Evolutionary conservation across 805 yeast genomes (phyloP).

Genomic region (Hanseniaspora occidentalis): DNA sequence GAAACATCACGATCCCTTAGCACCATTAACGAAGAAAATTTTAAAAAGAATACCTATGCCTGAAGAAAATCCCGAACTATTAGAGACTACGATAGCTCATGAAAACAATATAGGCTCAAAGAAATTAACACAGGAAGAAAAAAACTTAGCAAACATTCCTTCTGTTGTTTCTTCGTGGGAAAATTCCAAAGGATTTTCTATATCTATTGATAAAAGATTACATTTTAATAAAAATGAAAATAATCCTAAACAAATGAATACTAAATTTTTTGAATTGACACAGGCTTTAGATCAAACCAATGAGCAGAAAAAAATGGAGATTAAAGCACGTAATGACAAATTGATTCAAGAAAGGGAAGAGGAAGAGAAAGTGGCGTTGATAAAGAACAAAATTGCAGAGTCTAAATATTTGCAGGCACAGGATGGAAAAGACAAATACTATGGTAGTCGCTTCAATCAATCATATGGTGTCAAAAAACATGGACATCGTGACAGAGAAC

Average conservation of each 20-base stretch:
- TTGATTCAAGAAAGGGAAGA: constrained; percentile 38
- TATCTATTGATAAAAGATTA: constrained; percentile 66
- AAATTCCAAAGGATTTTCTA: constrained; percentile 80
- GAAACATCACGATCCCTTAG: constrained; percentile 67
- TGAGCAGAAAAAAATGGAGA: constrained; percentile 42
- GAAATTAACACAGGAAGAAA: constrained; percentile 56
- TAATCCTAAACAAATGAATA: constrained; percentile 31
- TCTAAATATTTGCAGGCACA: not conserved
- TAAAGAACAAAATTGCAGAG: not conserved
- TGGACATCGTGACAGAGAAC: constrained; percentile 26
- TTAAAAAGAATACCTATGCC: constrained; percentile 61
- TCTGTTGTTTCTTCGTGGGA: constrained; percentile 93
- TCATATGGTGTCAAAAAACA: constrained; percentile 20
- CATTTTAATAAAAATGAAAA: constrained; percentile 33
- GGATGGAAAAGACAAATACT: not conserved
- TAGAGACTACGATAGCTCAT: constrained; percentile 65
- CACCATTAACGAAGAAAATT: constrained; percentile 62
- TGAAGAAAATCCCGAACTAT: constrained; percentile 17
- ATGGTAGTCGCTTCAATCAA: not conserved
- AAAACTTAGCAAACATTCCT: constrained; percentile 76
- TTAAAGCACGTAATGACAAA: constrained; percentile 37
- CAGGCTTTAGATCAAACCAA: constrained; percentile 66
- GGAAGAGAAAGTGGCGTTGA: constrained; percentile 36
- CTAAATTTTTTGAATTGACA: constrained; percentile 49
- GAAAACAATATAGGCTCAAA: constrained; percentile 32